A percentile compares a stretch with the other conserved stretches of the same genome.
Conservation (phyloP, 2,329 filamentous ascomycete genomes). For the Coniochaeta pulveracea region DNA sequence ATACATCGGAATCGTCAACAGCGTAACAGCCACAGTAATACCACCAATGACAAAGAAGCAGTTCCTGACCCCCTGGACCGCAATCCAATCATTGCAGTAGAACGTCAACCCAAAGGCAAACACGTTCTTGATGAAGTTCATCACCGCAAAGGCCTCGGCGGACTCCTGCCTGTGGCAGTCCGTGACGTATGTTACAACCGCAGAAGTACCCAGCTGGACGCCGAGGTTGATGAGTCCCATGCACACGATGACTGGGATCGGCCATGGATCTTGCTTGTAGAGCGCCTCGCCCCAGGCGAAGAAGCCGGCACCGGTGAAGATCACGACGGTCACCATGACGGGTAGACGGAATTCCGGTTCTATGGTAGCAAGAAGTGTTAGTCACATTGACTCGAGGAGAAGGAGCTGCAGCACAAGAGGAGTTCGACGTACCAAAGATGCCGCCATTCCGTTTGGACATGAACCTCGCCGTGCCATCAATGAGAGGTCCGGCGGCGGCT, state of each 20-base stretch:
- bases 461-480: constrained; percentile 21
- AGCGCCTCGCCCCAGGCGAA: constrained; percentile 19
- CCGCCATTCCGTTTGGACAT: constrained; percentile 23
- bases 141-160: constrained; percentile 23
- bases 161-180: constrained; percentile 26
- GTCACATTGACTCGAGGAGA: background rate
- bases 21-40: constrained; percentile 18
- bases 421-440: constrained; percentile 16
- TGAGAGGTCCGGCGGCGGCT: constrained; percentile 17
- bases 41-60: constrained; percentile 25
- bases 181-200: constrained; percentile 23
- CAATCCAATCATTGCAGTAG: constrained; percentile 27
- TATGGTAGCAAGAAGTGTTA: constrained; percentile 4
- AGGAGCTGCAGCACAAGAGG: background rate
- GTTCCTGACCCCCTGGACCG: constrained; percentile 21
- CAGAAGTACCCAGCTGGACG: constrained; percentile 24
- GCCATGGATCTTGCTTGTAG: constrained; percentile 14
- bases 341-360: constrained; percentile 27
- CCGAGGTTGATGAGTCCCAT: constrained; percentile 20
- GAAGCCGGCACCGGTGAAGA: constrained; percentile 24
- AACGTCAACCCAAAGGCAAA: constrained; percentile 26
- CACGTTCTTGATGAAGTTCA: constrained; percentile 27
- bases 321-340: constrained; percentile 20
- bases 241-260: constrained; percentile 21
- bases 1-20: constrained; percentile 21